These are phyloP conservation scores for Rhizodiscina lignyota DNA, from an alignment of 495 filamentous ascomycete genomes.

Conservation along the genomic window DNA sequence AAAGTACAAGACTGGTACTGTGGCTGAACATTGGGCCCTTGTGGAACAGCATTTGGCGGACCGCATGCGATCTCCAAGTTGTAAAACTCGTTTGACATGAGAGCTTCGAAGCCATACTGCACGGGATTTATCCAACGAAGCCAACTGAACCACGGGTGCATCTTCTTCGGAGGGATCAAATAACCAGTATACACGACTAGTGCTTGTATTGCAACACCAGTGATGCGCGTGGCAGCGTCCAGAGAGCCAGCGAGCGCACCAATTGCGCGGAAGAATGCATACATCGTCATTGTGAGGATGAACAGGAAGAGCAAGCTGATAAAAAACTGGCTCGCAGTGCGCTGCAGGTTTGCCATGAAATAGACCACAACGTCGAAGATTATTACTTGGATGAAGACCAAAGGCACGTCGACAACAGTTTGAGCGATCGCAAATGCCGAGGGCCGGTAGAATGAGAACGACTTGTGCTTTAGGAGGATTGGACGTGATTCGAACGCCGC, in stretches of 20 bases:
- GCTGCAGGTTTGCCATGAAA: conserved; percentile 54
- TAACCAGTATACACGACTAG: conserved; percentile 73
- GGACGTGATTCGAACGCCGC: conserved; percentile 51
- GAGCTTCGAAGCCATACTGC: conserved; percentile 47
- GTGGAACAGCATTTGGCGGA: conserved; percentile 30
- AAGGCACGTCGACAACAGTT: conserved; percentile 57
- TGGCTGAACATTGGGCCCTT: conserved; percentile 36
- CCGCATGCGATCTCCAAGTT: conserved; percentile 32
- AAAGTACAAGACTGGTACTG: conserved; percentile 40
- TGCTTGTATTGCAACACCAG: conserved; percentile 44
- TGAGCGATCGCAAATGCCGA: conserved; percentile 64
- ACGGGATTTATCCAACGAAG: conserved; percentile 61
- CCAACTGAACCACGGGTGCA: conserved; percentile 75
- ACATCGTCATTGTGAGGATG: conserved; percentile 55
- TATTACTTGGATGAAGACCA: conserved; percentile 50
- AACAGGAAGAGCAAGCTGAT: conserved; percentile 48
- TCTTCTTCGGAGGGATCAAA: conserved; percentile 51
- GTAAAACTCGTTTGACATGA: conserved; percentile 39
- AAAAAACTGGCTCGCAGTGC: conserved; percentile 68
- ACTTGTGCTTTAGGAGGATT: conserved; percentile 69
- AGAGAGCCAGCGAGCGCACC: conserved; percentile 47
- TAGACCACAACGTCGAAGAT: conserved; percentile 65
- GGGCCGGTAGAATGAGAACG: conserved; percentile 72
- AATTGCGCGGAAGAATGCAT: conserved; percentile 61
- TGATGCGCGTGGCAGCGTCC: conserved; percentile 47